Base-by-base conservation (phyloP, 352 stramenopile species). In the Pythium monospermum region DNA sequence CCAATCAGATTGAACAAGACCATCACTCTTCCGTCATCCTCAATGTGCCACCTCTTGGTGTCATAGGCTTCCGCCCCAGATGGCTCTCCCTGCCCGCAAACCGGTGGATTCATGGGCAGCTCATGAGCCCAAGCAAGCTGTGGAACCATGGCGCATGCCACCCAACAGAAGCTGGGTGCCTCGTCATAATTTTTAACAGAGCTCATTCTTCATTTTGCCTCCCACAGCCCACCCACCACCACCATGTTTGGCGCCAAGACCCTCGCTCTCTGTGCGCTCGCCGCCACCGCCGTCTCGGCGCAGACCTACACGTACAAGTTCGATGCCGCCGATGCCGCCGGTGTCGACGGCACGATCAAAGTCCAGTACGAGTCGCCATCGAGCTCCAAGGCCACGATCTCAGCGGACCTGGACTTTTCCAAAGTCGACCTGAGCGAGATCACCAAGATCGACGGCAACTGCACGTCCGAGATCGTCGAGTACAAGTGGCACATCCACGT, bases 401-500 rank as follows among this genome's bases (percentile, higher is more conserved):
- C 52, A 28, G 52, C 53, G 5, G 39, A 43, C 23, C 50, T 58
- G n/a, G 26, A 18, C 51, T 64, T 64, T 28, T 50, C 33, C 56
- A 49, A 59, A 21, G 56, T 59, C 26, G 41, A 53, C 30, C 23
- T 59, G 19, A 25, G n/a, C 15, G 51, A 53, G 31, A 39, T 66
- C 45, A 40, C 62, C 48, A 62, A 66, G 44, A 13, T 48, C 4
- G 64, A 71, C 40, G 64, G 44, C 50, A 68, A 71, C 46, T 71
- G 64, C 59, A 61, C 53, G 23, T 15, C 31, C n/a, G 28, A 52
- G n/a, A 46, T 66, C 32, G 37, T 37, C 28, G 49, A 62, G 45
- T 71, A 64, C 47, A 65, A 53, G 46, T 71, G 63, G 63, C 63
- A 71, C 52, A 71, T 71, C 42, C 63, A 71, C 60, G 56, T 59